Conservation (phyloP, 305 asterid genomes). For the Fraxinus xanthoxyloides region DNA sequence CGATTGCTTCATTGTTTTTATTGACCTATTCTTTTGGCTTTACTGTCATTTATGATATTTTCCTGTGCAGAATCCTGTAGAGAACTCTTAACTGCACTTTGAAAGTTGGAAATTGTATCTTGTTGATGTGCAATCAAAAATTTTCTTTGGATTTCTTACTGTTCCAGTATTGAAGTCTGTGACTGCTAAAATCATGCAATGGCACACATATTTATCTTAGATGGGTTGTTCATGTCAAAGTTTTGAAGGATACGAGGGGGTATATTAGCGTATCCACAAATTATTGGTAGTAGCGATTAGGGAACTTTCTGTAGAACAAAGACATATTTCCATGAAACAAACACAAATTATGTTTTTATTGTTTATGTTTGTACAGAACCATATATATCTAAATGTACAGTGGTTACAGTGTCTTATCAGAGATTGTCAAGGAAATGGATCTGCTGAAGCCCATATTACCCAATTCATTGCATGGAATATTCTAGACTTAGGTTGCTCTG, state of each 20-base stretch:
- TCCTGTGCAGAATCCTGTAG: not conserved
- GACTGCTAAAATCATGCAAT: not conserved
- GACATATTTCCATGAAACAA: not conserved
- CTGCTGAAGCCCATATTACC: not conserved
- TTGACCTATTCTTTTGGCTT: not conserved
- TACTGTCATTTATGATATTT: not conserved
- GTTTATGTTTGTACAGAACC: not conserved
- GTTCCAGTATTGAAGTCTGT: not conserved
- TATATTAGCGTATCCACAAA: not conserved
- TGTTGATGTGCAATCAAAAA: not conserved
- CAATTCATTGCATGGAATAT: not conserved
- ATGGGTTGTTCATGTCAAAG: not conserved
- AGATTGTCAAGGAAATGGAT: not conserved
- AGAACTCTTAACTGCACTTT: not conserved
- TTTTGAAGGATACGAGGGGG: not conserved
- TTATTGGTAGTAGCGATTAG: not conserved
- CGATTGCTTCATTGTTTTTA: not conserved
- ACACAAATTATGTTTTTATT: not conserved
- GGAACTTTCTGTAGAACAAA: not conserved
- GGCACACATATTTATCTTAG: not conserved
- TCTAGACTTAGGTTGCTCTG: not conserved
- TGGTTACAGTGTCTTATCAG: not conserved
- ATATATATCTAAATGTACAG: not conserved
- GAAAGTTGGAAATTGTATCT: not conserved
- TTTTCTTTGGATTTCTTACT: not conserved